Evolutionary conservation across 176 grass and related monocot genomes (phyloP).

Genomic region (Eragrostis nindensis): DNA sequence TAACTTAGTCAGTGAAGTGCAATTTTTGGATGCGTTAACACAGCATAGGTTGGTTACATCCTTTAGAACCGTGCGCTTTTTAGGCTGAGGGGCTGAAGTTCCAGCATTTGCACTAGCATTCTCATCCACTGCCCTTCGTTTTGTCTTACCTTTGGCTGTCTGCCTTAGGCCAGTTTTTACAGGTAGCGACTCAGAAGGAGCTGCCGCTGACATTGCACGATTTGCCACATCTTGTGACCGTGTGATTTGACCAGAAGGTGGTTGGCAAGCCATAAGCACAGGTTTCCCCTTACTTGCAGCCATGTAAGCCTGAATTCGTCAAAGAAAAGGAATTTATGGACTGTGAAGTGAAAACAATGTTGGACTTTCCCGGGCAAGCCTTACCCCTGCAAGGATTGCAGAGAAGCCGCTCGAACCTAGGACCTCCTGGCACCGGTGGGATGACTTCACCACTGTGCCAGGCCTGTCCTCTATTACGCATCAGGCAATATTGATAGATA

Average conservation of each 20-base stretch:
- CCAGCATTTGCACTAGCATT: slow-evolving; percentile 31
- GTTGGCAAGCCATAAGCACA: slow-evolving; percentile 33
- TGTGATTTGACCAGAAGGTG: slow-evolving; percentile 53
- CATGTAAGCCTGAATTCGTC: slow-evolving; percentile 42
- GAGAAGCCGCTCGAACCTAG: no score
- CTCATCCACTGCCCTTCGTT: slow-evolving; percentile 57
- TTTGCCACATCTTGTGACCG: slow-evolving; percentile 52
- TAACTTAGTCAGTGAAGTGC: slow-evolving; percentile 33
- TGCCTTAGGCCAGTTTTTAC: slow-evolving; percentile 41
- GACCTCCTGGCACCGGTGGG: no score
- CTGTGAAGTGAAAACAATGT: no score
- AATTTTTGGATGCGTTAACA: slow-evolving; percentile 32
- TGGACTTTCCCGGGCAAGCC: no score
- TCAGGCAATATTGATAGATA: background rate
- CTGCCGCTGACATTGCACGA: slow-evolving; percentile 27
- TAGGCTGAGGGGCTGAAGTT: slow-evolving; percentile 46
- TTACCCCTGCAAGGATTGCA: no score
- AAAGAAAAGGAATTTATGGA: background rate
- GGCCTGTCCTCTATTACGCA: no score
- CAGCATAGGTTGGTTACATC: slow-evolving; percentile 57
- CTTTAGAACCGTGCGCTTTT: slow-evolving; percentile 57
- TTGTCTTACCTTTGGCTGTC: slow-evolving; percentile 26
- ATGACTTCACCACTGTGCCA: no score
- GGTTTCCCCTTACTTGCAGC: slow-evolving; percentile 59
- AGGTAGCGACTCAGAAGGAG: slow-evolving; percentile 31